These are phyloP conservation scores for Phytophthora constricta DNA, from an alignment of 352 stramenopile genomes.

Conservation along the genomic window DNA sequence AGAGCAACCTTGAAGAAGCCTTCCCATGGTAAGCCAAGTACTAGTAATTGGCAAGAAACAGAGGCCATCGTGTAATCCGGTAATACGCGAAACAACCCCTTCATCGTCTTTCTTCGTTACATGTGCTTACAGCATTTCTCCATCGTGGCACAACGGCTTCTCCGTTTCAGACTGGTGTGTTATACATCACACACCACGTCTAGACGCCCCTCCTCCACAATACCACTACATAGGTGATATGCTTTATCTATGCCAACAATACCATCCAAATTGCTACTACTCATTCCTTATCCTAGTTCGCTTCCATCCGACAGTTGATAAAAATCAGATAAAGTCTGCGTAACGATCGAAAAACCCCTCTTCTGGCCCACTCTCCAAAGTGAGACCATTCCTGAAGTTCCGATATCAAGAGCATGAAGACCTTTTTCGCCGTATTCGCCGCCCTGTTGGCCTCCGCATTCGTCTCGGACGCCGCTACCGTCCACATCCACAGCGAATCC, in stretches of 20 bases:
- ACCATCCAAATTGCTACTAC: no score
- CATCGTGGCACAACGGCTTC: no score
- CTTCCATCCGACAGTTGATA: not conserved
- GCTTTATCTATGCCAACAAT: no score
- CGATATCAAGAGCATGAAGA: slow-evolving; percentile 25
- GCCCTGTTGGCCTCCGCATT: slow-evolving; percentile 23
- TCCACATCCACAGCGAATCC: slow-evolving; percentile 27
- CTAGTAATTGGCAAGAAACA: not conserved
- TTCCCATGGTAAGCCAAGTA: not conserved
- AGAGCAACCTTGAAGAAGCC: not conserved
- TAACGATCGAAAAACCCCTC: no score
- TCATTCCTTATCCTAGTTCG: no score
- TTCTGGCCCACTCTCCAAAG: not conserved
- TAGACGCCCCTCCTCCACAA: no score
- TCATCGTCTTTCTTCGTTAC: no score
- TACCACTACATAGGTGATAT: no score
- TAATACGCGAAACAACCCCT: no score
- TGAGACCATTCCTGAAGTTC: slow-evolving; percentile 23
- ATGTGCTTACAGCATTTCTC: no score
- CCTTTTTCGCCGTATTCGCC: slow-evolving; percentile 14
- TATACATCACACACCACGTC: no score
- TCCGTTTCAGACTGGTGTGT: no score
- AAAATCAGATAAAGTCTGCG: not conserved
- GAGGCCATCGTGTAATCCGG: not conserved
- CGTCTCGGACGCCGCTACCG: slow-evolving; percentile 10